Conservation (phyloP, 257 asterid genomes). For the Euphrasia confusa region DNA sequence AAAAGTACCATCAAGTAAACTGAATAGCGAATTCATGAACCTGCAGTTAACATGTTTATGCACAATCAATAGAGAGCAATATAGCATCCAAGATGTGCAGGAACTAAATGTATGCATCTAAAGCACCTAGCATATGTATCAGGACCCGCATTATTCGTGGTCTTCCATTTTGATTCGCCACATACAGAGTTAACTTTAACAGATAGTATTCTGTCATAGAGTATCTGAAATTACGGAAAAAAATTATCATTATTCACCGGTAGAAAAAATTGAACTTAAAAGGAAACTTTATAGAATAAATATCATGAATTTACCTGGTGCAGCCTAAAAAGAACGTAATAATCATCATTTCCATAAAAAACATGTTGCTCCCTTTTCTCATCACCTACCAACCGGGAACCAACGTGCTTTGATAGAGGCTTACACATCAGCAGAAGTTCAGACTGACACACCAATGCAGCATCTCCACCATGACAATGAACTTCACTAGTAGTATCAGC, state of each 20-base stretch:
- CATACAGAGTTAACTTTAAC: constrained; percentile 45
- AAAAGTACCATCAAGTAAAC: constrained; percentile 91
- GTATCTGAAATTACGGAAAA: constrained; percentile 33
- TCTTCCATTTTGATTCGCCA: constrained; percentile 48
- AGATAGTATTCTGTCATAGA: constrained; percentile 54
- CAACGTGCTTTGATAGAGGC: constrained; percentile 73
- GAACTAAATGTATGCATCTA: constrained; percentile 12
- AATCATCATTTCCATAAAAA: constrained; percentile 85
- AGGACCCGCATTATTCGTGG: constrained; percentile 35
- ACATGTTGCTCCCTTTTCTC: constrained; percentile 41
- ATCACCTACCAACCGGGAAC: constrained; percentile 32
- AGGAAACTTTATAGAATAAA: background rate
- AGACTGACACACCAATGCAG: constrained; percentile 47
- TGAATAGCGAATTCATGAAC: constrained; percentile 73
- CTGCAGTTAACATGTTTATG: constrained; percentile 39
- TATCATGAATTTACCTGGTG: constrained; percentile 63
- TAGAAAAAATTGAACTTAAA: background rate
- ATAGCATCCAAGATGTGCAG: constrained; percentile 10
- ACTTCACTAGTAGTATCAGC: constrained; percentile 74
- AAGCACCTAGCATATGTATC: constrained; percentile 50
- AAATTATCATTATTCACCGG: constrained; percentile 1
- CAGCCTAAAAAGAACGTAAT: constrained; percentile 86
- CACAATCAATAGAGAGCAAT: constrained; percentile 20
- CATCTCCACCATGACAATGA: constrained; percentile 59
- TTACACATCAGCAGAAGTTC: constrained; percentile 59